phyloP scores from a whole-genome alignment of 2,329 filamentous ascomycete genomes.

The Claviceps maximensis region DNA sequence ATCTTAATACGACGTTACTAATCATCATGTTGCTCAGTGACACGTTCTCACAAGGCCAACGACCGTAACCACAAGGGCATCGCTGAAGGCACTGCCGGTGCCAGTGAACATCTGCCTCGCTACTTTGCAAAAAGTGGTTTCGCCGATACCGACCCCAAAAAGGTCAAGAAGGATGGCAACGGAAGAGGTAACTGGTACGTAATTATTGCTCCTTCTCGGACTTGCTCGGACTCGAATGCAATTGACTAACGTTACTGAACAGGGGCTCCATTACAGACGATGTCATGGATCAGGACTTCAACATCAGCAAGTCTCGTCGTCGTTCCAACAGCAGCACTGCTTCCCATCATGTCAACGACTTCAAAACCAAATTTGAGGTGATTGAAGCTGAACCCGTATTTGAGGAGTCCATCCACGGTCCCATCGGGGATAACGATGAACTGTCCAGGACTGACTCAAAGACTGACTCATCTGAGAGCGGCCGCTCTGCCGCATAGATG shows the following conservation, averaged over 20 bases:
- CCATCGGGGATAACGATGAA: slow-evolving; percentile 45
- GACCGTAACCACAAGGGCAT: slow-evolving; percentile 79
- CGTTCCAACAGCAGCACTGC: slow-evolving; percentile 81
- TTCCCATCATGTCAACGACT: slow-evolving; percentile 55
- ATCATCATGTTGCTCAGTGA: slow-evolving; percentile 49
- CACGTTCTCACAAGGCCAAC: slow-evolving; percentile 91
- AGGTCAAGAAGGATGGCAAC: slow-evolving; percentile 91
- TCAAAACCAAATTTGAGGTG: slow-evolving; percentile 95
- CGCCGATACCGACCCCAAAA: slow-evolving; percentile 71
- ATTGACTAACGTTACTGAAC: neutral
- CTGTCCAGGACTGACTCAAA: slow-evolving; percentile 44
- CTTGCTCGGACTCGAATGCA: neutral
- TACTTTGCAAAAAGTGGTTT: slow-evolving; percentile 87
- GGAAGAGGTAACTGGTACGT: slow-evolving; percentile 90
- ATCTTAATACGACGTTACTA: neutral
- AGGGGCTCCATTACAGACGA: slow-evolving; percentile 82
- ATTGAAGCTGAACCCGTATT: slow-evolving; percentile 84
- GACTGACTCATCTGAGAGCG: slow-evolving; percentile 46
- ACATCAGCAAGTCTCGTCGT: slow-evolving; percentile 72
- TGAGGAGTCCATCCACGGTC: slow-evolving; percentile 71
- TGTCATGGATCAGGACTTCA: slow-evolving; percentile 71
- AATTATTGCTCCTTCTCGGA: neutral
- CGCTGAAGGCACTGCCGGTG: slow-evolving; percentile 57
- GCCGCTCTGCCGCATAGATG: slow-evolving; percentile 35
- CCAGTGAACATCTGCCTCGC: slow-evolving; percentile 67